Base-by-base conservation (phyloP, 2,329 filamentous ascomycete genomes). In the Ilyonectria destructans region DNA sequence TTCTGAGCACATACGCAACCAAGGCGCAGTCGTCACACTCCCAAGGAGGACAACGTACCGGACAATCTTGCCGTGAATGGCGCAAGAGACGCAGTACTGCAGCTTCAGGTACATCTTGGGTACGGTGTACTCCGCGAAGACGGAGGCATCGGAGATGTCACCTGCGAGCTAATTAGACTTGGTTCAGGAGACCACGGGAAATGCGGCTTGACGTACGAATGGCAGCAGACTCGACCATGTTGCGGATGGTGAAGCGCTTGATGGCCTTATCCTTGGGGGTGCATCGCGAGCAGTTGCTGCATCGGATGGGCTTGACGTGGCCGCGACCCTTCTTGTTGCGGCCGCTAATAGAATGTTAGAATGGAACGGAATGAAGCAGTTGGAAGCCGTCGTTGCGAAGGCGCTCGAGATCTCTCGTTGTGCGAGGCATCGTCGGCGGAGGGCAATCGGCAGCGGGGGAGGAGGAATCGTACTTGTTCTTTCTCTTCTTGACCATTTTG, bases 101-200 rank as follows among this genome's bases (percentile, higher is more conserved):
- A 99, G 93, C 93, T 99, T 99, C 88, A 99, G 90, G 94, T 99
- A 99, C 97, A 99, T 99, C 94, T 99, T 99, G 88, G 96, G 96
- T 83, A 99, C 96, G 80, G 95, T 95, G 91, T 99, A 99, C 90
- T 99, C 96, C 82, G 93, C 86, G 89, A 98, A 99, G 87, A 99
- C 96, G 82, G 96, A 98, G 83, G 97, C 96, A 86, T 99, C 96
- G 78, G 95, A 98, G 89, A 99, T 99, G 94, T 99, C 96, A 95
- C 96, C 96, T 98, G 82, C 66, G 65, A 52, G 62, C 29, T 45
- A 57, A 62, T 58, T 33, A 45, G 70, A 74, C 60, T 70, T 69
- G 57, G 21, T 23, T 31, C 43, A 8, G 10, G 31, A 8, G 8
- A n/a, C 7, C n/a, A 3, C 6, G 13, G 52, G 17, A 12, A 43